Base-by-base conservation (phyloP, 148 eudicot genomes). In the Linanthus parryae region DNA sequence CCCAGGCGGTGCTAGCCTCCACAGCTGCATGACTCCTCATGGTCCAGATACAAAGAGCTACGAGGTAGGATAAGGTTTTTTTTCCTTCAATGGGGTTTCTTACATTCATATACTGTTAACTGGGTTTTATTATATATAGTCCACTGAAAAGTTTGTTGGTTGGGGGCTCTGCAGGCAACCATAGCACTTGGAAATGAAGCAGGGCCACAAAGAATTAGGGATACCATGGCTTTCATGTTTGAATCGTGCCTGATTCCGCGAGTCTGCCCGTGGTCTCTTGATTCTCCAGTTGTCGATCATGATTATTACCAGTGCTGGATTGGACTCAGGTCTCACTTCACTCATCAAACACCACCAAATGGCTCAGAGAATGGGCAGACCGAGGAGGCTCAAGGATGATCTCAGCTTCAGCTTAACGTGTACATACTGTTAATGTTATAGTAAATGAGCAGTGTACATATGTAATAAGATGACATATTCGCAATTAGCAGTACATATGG, bases 21-120 rank as follows among this genome's bases (percentile, higher is more conserved):
- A 92, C 58, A 87, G 88, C 61, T 92, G 98, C 76, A 92, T 92
- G 98, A 92, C 98, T 43, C 98, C 98, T 51, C 98, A 92, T 62
- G 98, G 98, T 72, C 98, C 98, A 24, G 98, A 92, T 69, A 84
- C 98, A 10, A 92, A 92, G 74, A 74, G 96, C 14, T 92, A 68
- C 18, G 98, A 92, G 98, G 98, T 92, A 71, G 44, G 15, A 23
- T 42, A 42, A 23, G 20, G 20, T 13, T 42, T 16, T 42, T 42
- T 20, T 42, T 15, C 19, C 21, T 23, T 13, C 13, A 39, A 7
- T 12, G 16, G 43, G 13, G 7, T 7, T 39, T 5, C 16, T 5
- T 18, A 5, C 16, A 4, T 42, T 3, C 4, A 16, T 42, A 16
- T 42, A 11, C 2, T 16, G 5, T 31, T 11, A 31, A 11, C 11